phyloP scores from a whole-genome alignment of 208 protist genomes.

The Trypanosoma mega region DNA sequence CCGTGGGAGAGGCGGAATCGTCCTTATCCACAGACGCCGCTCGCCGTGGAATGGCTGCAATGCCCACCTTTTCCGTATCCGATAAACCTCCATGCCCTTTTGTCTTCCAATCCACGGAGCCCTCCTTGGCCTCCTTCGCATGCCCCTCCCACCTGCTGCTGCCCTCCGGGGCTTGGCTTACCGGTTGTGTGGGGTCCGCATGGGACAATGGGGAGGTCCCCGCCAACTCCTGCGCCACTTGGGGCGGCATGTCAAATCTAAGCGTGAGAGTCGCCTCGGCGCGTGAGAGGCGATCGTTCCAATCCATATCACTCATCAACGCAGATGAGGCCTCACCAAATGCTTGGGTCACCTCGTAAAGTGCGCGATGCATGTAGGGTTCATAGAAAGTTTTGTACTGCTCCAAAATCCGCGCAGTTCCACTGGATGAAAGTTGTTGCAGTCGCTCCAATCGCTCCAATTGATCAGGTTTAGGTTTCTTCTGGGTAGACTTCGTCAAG shows the following conservation, averaged over 20 bases:
- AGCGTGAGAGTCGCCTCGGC: slow-evolving; percentile 15
- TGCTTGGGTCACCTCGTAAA: slow-evolving; percentile 16
- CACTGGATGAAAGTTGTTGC: slow-evolving; percentile 7
- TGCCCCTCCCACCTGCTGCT: too few relatives aligned
- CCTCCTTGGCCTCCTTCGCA: too few relatives aligned
- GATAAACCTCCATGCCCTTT: too few relatives aligned
- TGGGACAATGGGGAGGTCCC: background rate
- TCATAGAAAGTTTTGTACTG: slow-evolving; percentile 25
- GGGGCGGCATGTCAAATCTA: slow-evolving; percentile 9
- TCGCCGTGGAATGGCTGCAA: too few relatives aligned
- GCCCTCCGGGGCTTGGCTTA: too few relatives aligned
- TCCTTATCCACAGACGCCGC: too few relatives aligned
- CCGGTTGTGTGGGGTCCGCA: background rate
- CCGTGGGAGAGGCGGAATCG: too few relatives aligned
- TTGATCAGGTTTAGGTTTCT: slow-evolving; percentile 13
- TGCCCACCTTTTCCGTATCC: too few relatives aligned
- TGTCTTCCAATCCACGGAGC: too few relatives aligned
- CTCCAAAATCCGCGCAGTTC: slow-evolving; percentile 12
- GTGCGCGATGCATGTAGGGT: slow-evolving; percentile 6
- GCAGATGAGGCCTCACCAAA: slow-evolving; percentile 4
- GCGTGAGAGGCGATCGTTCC: slow-evolving; percentile 19
- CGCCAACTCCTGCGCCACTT: background rate
- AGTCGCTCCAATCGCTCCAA: slow-evolving; percentile 8
- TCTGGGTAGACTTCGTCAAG: slow-evolving; percentile 13
- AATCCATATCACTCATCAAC: slow-evolving; percentile 27